phyloP scores from a whole-genome alignment of 331 rosid species.

The Spiraea crenata region DNA sequence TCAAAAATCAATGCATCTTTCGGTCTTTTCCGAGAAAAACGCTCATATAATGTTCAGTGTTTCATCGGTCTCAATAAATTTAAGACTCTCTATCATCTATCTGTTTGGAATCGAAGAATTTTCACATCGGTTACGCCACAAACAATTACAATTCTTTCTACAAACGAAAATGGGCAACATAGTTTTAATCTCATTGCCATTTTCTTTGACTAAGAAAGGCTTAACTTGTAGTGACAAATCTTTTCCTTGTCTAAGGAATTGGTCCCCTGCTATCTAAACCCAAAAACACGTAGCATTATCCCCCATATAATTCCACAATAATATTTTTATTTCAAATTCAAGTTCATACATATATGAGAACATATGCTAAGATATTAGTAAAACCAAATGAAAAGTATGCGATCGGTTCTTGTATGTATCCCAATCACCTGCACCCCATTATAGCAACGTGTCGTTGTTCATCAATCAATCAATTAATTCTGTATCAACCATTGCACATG shows the following conservation, averaged over 20 bases:
- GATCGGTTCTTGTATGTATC: not conserved
- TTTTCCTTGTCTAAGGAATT: conserved; percentile 5
- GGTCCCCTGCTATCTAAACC: not conserved
- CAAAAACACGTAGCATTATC: not conserved
- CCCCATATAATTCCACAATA: not conserved
- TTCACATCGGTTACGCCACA: too few species aligned
- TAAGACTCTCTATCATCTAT: too few species aligned
- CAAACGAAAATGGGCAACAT: too few species aligned
- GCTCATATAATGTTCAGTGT: too few species aligned
- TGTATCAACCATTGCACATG: too few species aligned
- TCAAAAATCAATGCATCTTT: not conserved
- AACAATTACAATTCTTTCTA: too few species aligned
- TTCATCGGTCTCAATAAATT: too few species aligned
- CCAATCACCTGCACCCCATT: conserved; percentile 1
- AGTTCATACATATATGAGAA: too few species aligned
- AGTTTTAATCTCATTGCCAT: conserved; percentile 8
- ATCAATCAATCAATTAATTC: too few species aligned
- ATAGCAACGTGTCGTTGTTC: not conserved
- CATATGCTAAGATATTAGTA: not conserved
- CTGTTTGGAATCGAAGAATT: too few species aligned
- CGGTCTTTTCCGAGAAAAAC: not conserved
- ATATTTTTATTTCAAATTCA: too few species aligned
- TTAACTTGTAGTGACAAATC: conserved; percentile 2
- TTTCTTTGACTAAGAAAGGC: conserved; percentile 19
- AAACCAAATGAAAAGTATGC: not conserved